A percentile compares a stretch with the other conserved stretches of the same genome.
Evolutionary conservation across 2,329 filamentous ascomycete species (phyloP).

Genomic region (Talaromyces sp.): DNA sequence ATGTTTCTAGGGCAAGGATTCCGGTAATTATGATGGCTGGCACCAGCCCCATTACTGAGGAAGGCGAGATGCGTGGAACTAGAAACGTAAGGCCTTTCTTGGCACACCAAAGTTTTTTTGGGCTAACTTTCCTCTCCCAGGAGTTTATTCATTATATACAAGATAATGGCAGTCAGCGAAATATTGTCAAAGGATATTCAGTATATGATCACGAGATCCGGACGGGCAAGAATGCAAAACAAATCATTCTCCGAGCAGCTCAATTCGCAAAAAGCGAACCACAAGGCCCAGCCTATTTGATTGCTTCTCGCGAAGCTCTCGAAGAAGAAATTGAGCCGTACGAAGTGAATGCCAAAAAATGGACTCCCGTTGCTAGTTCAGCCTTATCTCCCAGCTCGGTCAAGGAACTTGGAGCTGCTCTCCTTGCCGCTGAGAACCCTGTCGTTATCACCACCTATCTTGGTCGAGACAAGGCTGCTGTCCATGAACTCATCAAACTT

Average conservation of each 20-base stretch:
- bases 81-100: background rate
- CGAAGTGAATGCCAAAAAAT: background rate
- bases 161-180: background rate
- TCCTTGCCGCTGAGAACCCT: background rate
- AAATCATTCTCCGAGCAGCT: background rate
- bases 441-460: background rate
- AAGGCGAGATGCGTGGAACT: background rate
- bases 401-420: background rate
- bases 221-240: background rate
- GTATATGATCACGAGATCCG: background rate
- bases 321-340: background rate
- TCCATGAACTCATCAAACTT: background rate
- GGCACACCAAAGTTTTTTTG: too few relatives aligned
- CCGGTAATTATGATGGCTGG: slow-evolving; percentile 3
- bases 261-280: background rate
- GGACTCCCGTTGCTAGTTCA: background rate
- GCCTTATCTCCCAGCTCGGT: background rate
- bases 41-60: background rate
- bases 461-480: background rate
- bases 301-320: background rate
- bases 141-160: background rate
- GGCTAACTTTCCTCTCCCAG: background rate
- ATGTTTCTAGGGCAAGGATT: background rate
- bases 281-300: background rate
- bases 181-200: background rate